These are phyloP conservation scores for Aspergillus phoenicis DNA, from an alignment of 2,329 filamentous ascomycete species.

Conservation along the genomic window DNA sequence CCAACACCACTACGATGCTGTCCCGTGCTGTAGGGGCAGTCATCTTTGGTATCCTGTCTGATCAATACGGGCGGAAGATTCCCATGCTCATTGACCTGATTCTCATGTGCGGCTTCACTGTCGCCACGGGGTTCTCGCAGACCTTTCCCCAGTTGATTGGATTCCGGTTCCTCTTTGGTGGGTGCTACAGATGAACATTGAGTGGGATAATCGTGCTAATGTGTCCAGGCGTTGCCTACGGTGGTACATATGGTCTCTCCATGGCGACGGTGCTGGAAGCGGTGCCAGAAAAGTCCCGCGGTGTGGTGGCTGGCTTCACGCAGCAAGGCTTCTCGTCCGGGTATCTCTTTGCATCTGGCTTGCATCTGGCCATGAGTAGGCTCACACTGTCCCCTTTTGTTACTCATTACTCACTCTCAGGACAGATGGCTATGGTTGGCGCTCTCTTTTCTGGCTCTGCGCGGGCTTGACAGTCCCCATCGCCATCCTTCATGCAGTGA, in stretches of 20 bases:
- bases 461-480: neutral
- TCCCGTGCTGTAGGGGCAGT: neutral
- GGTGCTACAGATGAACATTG: neutral
- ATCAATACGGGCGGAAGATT: constrained; percentile 4
- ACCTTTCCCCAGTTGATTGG: neutral
- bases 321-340: constrained; percentile 1
- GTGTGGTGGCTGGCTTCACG: neutral
- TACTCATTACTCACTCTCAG: neutral
- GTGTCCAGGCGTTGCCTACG: neutral
- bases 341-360: neutral
- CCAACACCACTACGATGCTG: neutral
- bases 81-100: neutral
- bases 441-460: constrained; percentile 1
- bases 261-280: constrained; percentile 1
- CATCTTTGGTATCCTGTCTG: neutral
- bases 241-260: neutral
- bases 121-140: neutral
- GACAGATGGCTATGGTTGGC: neutral
- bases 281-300: neutral
- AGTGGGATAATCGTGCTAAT: neutral
- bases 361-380: neutral
- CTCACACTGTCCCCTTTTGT: neutral
- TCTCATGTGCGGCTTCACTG: neutral
- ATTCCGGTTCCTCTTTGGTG: neutral
- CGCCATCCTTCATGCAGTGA: neutral